Evolutionary conservation across 164 flowering plant species (phyloP), one percentile per base, ranked within the genome.

Genomic region (Stephania yunnanensis): DNA sequence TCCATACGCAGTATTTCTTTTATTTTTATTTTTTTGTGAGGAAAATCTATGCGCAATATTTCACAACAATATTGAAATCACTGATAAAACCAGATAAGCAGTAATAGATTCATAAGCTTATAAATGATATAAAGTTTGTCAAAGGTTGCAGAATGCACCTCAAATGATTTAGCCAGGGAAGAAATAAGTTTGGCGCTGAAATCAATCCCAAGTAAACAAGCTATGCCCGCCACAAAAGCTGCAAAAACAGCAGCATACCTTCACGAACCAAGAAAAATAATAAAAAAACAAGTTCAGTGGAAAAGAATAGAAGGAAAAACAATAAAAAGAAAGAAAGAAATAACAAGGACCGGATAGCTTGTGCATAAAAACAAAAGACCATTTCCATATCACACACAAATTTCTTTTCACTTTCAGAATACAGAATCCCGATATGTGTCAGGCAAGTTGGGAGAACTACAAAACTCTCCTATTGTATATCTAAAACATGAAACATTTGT

Each of bases 171-270:
- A 74, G 98, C 97, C 71, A 94, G 87, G 29, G 90, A 85, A 73
- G 92, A 89, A 81, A 94, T 75, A 79, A 96, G 86, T 82, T 90
- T 94, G 77, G 99, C 97, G 76, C 98, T 81, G 78, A 96, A 91
- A 74, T 92, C 95, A 30, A 89, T 85, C 63, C 98, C 99, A 80
- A 87, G 92, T 58, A 72, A 78, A 77, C 90, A 89, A 72, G 94
- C 87, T 92, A 94, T 86, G 74, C 99, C 99, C 48, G 97, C 95
- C 81, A 92, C 89, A 87, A 92, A 91, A 76, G 97, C 88, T 42
- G 92, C 96, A 87, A 92, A 93, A 74, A 88, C 89, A 76, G 97
- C 91, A 83, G 95, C 97, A 87, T 92, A 86, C 91, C 97, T 95
- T 76, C 79, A 88, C 64, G 75, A 73, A 73, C 75, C 25, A 68